Evolutionary conservation across 352 stramenopile species (phyloP).

Genomic region (Saprolegnia parasitica): DNA sequence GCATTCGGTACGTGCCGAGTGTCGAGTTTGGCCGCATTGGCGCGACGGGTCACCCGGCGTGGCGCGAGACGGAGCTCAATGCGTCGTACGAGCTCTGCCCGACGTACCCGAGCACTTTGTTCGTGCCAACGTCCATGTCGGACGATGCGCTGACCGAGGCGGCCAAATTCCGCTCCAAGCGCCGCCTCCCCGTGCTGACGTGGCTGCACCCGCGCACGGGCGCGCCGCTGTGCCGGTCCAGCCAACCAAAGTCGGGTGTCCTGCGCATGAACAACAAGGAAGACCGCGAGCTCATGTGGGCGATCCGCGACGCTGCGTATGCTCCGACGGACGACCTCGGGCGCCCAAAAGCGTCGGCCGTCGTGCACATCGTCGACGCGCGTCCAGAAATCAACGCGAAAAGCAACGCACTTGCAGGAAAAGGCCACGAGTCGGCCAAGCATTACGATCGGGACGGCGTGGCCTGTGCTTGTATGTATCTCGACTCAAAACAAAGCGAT

Average conservation of each 20-base stretch:
- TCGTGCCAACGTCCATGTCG: slow-evolving; percentile 56
- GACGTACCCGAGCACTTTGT: slow-evolving; percentile 65
- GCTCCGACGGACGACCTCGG: slow-evolving; percentile 33
- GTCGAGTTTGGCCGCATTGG: slow-evolving; percentile 60
- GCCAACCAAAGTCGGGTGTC: slow-evolving; percentile 94
- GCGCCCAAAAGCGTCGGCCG: slow-evolving; percentile 60
- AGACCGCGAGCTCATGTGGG: slow-evolving; percentile 89
- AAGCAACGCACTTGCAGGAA: slow-evolving; percentile 84
- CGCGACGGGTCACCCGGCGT: slow-evolving; percentile 48
- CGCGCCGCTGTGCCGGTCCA: slow-evolving; percentile 89
- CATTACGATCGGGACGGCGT: slow-evolving; percentile 77
- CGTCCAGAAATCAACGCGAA: slow-evolving; percentile 88
- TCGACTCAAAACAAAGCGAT: no score
- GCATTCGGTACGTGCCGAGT: slow-evolving; percentile 68
- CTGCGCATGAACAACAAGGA: slow-evolving; percentile 86
- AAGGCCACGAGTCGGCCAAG: slow-evolving; percentile 86
- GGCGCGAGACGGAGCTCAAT: slow-evolving; percentile 57
- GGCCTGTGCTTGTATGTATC: slow-evolving; percentile 48
- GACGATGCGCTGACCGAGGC: slow-evolving; percentile 68
- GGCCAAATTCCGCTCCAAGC: slow-evolving; percentile 69
- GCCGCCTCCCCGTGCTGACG: slow-evolving; percentile 74
- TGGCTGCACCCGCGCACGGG: slow-evolving; percentile 89
- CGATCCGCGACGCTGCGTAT: slow-evolving; percentile 75
- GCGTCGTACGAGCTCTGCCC: slow-evolving; percentile 64
- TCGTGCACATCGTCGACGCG: slow-evolving; percentile 87